These are phyloP conservation scores for Marsdenia floribunda DNA, from an alignment of 257 asterid genomes.

Conservation along the genomic window DNA sequence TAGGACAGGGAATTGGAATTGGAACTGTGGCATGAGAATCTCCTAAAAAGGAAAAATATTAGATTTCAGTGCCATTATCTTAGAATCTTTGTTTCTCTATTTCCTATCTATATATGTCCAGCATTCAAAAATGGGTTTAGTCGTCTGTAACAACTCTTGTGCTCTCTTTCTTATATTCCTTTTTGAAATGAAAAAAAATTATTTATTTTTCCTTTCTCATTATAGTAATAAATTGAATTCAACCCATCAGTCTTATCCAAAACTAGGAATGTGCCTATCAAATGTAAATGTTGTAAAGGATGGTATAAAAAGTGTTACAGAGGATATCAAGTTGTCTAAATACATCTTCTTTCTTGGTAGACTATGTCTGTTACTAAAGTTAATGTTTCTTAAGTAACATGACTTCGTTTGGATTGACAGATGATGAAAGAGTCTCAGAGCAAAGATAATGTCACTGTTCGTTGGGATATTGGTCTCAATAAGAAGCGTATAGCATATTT, in stretches of 20 bases:
- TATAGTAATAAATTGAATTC: too few species aligned
- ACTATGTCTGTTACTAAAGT: neutral
- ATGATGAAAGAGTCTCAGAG: constrained; percentile 99
- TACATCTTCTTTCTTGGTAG: neutral
- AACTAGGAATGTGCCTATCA: too few species aligned
- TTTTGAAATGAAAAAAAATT: too few species aligned
- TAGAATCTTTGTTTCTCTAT: too few species aligned
- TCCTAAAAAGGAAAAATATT: neutral
- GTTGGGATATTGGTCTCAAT: constrained; percentile 98
- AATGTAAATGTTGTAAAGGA: too few species aligned
- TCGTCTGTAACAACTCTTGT: too few species aligned
- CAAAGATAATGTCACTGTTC: constrained; percentile 81
- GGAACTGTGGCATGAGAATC: neutral
- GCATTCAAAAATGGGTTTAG: too few species aligned
- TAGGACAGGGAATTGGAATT: neutral
- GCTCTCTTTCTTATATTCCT: too few species aligned
- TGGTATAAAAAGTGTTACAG: too few species aligned
- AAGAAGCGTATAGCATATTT: constrained; percentile 94
- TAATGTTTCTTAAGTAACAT: neutral
- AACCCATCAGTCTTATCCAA: too few species aligned
- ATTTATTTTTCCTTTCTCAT: neutral
- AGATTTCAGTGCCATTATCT: too few species aligned
- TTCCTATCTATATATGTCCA: too few species aligned
- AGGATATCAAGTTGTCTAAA: neutral
- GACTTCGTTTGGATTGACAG: constrained; percentile 29